A percentile compares a stretch with the other conserved stretches of the same genome.
Evolutionary conservation across 208 protist species (phyloP).

Genomic region (Strigomonas culicis): DNA sequence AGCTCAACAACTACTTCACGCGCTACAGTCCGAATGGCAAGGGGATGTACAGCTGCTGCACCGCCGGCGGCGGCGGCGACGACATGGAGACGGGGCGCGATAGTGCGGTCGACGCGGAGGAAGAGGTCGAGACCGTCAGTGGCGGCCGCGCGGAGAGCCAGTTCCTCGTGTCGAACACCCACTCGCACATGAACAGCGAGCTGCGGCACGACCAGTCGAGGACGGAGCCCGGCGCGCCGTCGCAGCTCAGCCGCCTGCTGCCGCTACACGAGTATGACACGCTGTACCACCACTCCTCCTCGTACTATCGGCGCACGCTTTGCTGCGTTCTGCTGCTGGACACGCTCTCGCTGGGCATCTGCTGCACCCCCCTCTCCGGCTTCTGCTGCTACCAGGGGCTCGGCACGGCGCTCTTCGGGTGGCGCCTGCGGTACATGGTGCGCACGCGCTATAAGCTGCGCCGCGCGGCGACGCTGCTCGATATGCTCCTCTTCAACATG

Average conservation of each 20-base stretch:
- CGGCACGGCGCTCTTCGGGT: constrained; percentile 55
- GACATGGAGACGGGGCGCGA: not conserved
- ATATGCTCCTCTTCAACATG: constrained; percentile 29
- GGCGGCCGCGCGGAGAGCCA: not conserved
- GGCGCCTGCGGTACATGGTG: constrained; percentile 65
- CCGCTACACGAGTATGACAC: too few relatives aligned
- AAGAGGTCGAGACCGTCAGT: not conserved
- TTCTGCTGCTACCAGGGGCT: constrained; percentile 62
- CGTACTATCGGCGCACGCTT: not conserved
- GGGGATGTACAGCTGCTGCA: too few relatives aligned
- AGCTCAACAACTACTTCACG: too few relatives aligned
- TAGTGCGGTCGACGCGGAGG: not conserved
- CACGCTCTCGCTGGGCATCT: constrained; percentile 33
- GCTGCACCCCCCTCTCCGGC: constrained; percentile 19
- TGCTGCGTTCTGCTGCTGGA: constrained; percentile 40
- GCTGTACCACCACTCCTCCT: too few relatives aligned
- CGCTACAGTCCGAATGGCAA: too few relatives aligned
- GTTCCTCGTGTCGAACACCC: too few relatives aligned
- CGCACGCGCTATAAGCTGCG: constrained; percentile 63
- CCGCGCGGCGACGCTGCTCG: constrained; percentile 15
- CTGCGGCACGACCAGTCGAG: too few relatives aligned
- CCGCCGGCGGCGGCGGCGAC: not conserved
- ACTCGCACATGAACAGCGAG: too few relatives aligned
- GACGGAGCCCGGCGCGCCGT: too few relatives aligned
- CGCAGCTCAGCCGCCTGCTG: too few relatives aligned